A percentile compares a stretch with the other conserved stretches of the same genome.
Conservation (phyloP, 139 green algal species). For the Zygnema circumcarinatum region DNA sequence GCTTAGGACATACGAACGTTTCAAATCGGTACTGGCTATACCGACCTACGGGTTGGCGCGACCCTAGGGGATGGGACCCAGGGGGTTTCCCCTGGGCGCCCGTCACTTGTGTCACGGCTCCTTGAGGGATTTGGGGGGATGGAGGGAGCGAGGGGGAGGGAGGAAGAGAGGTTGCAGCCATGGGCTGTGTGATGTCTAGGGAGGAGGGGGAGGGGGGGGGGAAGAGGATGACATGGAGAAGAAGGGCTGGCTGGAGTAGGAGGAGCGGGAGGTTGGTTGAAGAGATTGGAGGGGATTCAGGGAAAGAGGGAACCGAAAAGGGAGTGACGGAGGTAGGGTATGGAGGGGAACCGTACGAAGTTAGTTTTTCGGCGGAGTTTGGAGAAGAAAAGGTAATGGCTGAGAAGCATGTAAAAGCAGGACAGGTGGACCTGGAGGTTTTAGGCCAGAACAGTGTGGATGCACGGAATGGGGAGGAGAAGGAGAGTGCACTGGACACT, state of each 20-base stretch:
- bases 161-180: too few species aligned
- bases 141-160: too few species aligned
- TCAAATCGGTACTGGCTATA: not conserved
- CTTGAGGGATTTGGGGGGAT: too few species aligned
- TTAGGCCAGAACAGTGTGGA: too few species aligned
- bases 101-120: not conserved
- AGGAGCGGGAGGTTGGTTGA: not conserved
- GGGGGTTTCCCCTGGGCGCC: not conserved
- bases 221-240: not conserved
- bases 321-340: too few species aligned
- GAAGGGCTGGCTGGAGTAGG: not conserved
- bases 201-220: not conserved
- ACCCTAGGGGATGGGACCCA: not conserved
- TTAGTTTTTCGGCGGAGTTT: not conserved
- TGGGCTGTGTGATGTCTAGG: not conserved
- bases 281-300: not conserved
- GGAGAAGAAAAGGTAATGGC: not conserved
- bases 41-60: not conserved
- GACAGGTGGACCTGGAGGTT: not conserved
- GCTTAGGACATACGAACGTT: not conserved
- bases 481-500: not conserved
- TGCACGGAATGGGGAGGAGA: not conserved
- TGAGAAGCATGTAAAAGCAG: not conserved
- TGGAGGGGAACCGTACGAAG: too few species aligned
- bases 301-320: not conserved